Conservation (phyloP, 345 rosid species). For the Sisymbrium irio region DNA sequence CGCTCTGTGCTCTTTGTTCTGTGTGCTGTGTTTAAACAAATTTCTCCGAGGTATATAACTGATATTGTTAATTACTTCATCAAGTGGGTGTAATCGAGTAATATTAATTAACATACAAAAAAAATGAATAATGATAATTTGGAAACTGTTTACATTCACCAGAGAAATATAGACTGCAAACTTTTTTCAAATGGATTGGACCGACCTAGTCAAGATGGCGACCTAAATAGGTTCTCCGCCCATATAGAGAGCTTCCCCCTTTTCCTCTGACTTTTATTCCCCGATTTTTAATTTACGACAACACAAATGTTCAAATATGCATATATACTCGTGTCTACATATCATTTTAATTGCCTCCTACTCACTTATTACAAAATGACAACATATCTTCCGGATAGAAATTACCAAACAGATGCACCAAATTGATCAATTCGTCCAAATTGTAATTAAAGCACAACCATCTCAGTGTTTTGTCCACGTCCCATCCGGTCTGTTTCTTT, state of each 20-base stretch:
- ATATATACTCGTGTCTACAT: background rate
- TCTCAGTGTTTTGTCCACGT: conserved; percentile 22
- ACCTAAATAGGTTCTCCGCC: background rate
- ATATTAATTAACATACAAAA: background rate
- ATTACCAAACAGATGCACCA: conserved; percentile 14
- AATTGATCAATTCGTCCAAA: conserved; percentile 31
- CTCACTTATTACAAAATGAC: conserved; percentile 30
- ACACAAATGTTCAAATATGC: background rate
- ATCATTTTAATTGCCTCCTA: conserved; percentile 12
- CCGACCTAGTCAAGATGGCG: background rate
- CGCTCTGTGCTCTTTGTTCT: background rate
- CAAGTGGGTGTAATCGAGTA: background rate
- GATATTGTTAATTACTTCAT: background rate
- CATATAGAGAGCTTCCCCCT: background rate
- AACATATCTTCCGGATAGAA: conserved; percentile 3
- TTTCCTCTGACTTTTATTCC: background rate
- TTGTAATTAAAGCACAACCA: conserved; percentile 4
- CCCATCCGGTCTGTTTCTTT: background rate
- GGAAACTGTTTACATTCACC: background rate
- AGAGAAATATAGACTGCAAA: background rate
- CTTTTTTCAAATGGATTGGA: background rate
- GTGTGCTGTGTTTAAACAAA: conserved; percentile 3
- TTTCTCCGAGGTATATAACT: background rate
- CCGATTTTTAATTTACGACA: background rate
- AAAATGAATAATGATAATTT: background rate